phyloP scores from a whole-genome alignment of 495 filamentous ascomycete species.

The Penicillium herquei region DNA sequence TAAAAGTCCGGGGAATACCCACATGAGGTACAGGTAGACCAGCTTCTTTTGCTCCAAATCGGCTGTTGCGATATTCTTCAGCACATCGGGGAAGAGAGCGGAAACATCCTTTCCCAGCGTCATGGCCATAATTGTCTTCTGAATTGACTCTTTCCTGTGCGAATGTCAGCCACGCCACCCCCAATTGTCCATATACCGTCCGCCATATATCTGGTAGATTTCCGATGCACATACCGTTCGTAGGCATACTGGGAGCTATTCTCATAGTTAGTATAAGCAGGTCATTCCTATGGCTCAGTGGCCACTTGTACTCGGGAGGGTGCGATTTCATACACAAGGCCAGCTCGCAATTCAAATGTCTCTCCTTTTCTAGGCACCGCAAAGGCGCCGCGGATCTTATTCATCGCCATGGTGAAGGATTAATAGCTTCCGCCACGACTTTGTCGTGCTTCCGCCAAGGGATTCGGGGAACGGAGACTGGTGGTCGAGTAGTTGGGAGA shows the following conservation, averaged over 20 bases:
- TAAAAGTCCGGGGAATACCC: constrained; percentile 27
- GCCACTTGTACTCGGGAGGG: constrained; percentile 14
- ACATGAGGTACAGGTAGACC: constrained; percentile 98
- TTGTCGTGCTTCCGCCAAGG: constrained; percentile 46
- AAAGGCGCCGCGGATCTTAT: constrained; percentile 92
- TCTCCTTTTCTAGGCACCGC: constrained; percentile 92
- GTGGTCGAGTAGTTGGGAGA: constrained; percentile 29
- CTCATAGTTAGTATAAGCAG: constrained; percentile 24
- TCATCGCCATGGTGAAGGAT: constrained; percentile 75
- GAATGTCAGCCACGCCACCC: constrained; percentile 25
- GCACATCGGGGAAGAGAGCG: constrained; percentile 92
- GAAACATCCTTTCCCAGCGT: constrained; percentile 98
- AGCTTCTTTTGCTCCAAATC: constrained; percentile 99
- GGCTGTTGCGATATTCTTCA: constrained; percentile 96
- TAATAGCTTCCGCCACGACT: constrained; percentile 45
- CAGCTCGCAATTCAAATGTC: constrained; percentile 95
- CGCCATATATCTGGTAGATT: background rate
- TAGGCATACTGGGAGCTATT: constrained; percentile 92
- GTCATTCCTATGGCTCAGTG: constrained; percentile 6
- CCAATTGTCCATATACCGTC: constrained; percentile 1
- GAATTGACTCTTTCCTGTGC: constrained; percentile 89
- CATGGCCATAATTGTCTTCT: constrained; percentile 99
- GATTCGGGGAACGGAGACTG: constrained; percentile 14
- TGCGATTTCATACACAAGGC: constrained; percentile 66
- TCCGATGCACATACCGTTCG: constrained; percentile 61